Evolutionary conservation across 2,329 filamentous ascomycete species (phyloP).

Genomic region (Aspergillus vadensis): DNA sequence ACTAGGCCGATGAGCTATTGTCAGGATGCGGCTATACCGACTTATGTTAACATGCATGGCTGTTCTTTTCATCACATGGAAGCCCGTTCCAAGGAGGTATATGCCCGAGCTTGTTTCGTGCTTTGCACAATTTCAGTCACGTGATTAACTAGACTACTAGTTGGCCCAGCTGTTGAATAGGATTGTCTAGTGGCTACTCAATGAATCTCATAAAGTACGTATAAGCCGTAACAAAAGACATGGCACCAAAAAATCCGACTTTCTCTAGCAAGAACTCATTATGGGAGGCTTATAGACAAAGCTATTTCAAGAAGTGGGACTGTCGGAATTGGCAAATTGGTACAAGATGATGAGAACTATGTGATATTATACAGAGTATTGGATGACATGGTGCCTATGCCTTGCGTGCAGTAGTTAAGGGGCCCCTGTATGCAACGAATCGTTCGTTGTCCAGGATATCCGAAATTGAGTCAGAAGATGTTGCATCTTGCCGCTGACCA

Average conservation of each 20-base stretch:
- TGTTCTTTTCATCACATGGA: not conserved
- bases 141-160: not conserved
- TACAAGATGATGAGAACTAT: not conserved
- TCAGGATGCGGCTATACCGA: not conserved
- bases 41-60: not conserved
- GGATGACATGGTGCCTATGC: constrained; percentile 13
- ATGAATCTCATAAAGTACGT: not conserved
- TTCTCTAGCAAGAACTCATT: too few species aligned
- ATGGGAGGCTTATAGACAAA: too few species aligned
- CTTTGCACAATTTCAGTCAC: not conserved
- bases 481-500: constrained; percentile 40
- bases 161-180: too few species aligned
- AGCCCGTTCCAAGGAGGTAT: not conserved
- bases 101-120: not conserved
- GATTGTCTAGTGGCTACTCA: too few species aligned
- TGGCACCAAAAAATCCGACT: too few species aligned
- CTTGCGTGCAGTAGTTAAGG: constrained; percentile 37
- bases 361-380: constrained; percentile 8
- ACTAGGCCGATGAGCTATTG: not conserved
- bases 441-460: constrained; percentile 42
- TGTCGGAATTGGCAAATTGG: not conserved
- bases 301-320: not conserved
- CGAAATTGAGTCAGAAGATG: constrained; percentile 31
- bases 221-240: too few species aligned
- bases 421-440: constrained; percentile 38